Base-by-base conservation (phyloP, 2,329 filamentous ascomycete species). In the Pseudogymnoascus sp. region DNA sequence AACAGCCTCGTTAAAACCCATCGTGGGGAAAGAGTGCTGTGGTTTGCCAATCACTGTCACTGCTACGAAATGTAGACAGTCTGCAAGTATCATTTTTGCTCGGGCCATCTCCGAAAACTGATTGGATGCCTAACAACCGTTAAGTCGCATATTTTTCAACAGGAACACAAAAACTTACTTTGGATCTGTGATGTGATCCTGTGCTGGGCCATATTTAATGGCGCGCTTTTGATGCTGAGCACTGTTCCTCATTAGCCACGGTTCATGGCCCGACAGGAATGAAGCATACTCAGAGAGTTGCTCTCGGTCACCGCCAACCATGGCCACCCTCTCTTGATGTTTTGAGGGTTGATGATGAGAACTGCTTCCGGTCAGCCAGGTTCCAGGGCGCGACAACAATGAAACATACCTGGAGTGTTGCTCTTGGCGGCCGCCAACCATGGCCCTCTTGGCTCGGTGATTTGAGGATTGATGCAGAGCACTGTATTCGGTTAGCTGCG, bases 41-140 rank as follows among this genome's bases (percentile, higher is more conserved):
- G 48, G 48, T 55, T 55, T 55, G 48, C 48, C 15, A 55, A 55
- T 33, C 48, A 55, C 48, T 33, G 48, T 55, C 9, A 55, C 48
- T 55, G 48, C 48, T 55, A 33, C 33, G 33, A 18, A 55, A 55
- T 55, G 48, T 55, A 55, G 29, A 55, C 48, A 55, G 15, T 8
- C 29, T 9, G 48, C 48, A 29, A 55, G 15, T 55, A 55, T 55
- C 48, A 55, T 33, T 55, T 33, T 55, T 55, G 48, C 48, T 55
- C 48, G 33, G 48, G 48, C 48, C 48, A 55, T 55, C 48, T 33
- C 27, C 15, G 48, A 55, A 29, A 55, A 55, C 48, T 18, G 48
- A 55, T 55, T 55, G 3, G 29, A 55, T 18, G 48, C 48, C 29
- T 33, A 4, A 12, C 15, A 55, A 13, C n/a, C 4, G 29, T 55